These are phyloP conservation scores for Leucosporidium scottii DNA, from an alignment of 768 basidiomycete species.

Conservation along the genomic window DNA sequence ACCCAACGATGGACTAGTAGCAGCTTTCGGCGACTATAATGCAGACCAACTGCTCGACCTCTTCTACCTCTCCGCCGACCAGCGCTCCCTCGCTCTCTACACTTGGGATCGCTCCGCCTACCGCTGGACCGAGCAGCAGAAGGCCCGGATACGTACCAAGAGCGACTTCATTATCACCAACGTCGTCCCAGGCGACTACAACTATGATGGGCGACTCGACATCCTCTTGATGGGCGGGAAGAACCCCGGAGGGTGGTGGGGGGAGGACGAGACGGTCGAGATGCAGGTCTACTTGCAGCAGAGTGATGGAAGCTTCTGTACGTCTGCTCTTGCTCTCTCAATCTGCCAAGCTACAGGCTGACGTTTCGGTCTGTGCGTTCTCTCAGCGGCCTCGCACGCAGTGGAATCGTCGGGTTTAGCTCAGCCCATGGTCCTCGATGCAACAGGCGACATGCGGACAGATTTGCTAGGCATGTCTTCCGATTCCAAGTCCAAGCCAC, in stretches of 20 bases:
- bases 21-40: slow-evolving; percentile 92
- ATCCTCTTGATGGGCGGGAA: slow-evolving; percentile 74
- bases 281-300: slow-evolving; percentile 63
- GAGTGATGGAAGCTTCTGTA: slow-evolving; percentile 40
- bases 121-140: slow-evolving; percentile 43
- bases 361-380: background rate
- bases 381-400: slow-evolving; percentile 10
- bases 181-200: slow-evolving; percentile 86
- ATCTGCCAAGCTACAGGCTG: background rate
- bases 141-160: slow-evolving; percentile 34
- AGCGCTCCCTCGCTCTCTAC: slow-evolving; percentile 66
- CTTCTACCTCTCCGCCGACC: slow-evolving; percentile 65
- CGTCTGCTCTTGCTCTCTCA: background rate
- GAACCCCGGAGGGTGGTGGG: slow-evolving; percentile 46
- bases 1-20: slow-evolving; percentile 57
- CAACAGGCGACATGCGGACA: slow-evolving; percentile 79
- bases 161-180: slow-evolving; percentile 53
- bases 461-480: slow-evolving; percentile 69
- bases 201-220: slow-evolving; percentile 85
- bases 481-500: slow-evolving; percentile 42
- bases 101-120: slow-evolving; percentile 71
- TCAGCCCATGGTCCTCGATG: slow-evolving; percentile 81
- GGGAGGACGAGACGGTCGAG: slow-evolving; percentile 47
- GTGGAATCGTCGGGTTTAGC: slow-evolving; percentile 60
- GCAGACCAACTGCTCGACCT: slow-evolving; percentile 92